Evolutionary conservation across 2,329 filamentous ascomycete species (phyloP).

Genomic region (Sodiomyces alkalinus): DNA sequence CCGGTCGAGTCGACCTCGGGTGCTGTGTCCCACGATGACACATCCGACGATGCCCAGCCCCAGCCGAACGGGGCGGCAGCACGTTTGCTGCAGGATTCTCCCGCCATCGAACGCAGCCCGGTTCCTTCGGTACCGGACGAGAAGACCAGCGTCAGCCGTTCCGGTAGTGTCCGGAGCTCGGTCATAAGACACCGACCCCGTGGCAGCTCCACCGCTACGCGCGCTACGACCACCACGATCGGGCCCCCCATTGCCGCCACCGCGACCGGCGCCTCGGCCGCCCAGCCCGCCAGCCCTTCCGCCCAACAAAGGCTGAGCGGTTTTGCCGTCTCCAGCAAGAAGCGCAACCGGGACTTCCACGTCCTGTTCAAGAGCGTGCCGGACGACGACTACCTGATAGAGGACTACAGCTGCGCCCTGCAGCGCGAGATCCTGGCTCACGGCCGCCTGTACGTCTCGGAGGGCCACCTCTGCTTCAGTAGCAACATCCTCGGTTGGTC

Average conservation of each 20-base stretch:
- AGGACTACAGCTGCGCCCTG: constrained; percentile 93
- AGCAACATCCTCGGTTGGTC: constrained; percentile 99
- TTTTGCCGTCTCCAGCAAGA: constrained; percentile 91
- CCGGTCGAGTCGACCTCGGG: constrained; percentile 27
- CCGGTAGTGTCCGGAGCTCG: constrained; percentile 51
- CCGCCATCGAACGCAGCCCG: constrained; percentile 43
- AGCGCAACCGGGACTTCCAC: constrained; percentile 92
- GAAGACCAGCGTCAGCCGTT: constrained; percentile 43
- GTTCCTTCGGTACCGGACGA: constrained; percentile 51
- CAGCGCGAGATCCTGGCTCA: constrained; percentile 93
- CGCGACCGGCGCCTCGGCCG: constrained; percentile 51
- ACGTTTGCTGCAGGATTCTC: constrained; percentile 35
- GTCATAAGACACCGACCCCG: constrained; percentile 46
- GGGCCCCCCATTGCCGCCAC: constrained; percentile 59
- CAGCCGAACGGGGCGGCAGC: constrained; percentile 10
- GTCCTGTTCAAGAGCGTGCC: constrained; percentile 88
- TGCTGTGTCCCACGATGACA: constrained; percentile 17
- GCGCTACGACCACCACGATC: constrained; percentile 47
- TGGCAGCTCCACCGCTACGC: constrained; percentile 63
- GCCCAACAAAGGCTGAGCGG: constrained; percentile 70
- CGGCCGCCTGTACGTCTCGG: constrained; percentile 86
- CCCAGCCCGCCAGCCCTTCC: constrained; percentile 44
- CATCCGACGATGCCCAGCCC: constrained; percentile 17
- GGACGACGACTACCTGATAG: constrained; percentile 94
- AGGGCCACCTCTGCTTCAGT: constrained; percentile 95